phyloP scores from a whole-genome alignment of 208 protist species.

The Wallacemonas rigidus region DNA sequence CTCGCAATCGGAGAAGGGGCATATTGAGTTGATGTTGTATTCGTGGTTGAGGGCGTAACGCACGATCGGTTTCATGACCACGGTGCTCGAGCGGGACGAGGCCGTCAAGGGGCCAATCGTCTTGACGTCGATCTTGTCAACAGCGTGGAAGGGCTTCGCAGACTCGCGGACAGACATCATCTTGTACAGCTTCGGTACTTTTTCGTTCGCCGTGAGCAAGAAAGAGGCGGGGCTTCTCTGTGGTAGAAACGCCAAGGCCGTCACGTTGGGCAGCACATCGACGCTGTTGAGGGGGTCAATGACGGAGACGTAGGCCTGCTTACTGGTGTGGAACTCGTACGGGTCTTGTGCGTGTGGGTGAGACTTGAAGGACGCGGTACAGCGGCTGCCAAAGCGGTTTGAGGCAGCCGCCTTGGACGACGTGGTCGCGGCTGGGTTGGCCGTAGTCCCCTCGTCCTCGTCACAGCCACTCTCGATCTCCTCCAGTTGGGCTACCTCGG shows the following conservation, averaged over 20 bases:
- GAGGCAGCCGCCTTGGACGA: neutral
- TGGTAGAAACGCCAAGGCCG: constrained; percentile 76
- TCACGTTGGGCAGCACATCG: constrained; percentile 76
- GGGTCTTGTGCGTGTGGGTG: constrained; percentile 34
- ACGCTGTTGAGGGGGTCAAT: constrained; percentile 89
- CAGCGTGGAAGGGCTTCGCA: constrained; percentile 57
- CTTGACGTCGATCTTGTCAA: constrained; percentile 64
- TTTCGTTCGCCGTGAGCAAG: constrained; percentile 85
- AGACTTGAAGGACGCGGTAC: constrained; percentile 4
- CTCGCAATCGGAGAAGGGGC: constrained; percentile 59
- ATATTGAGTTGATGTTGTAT: constrained; percentile 87
- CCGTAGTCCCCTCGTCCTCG: neutral
- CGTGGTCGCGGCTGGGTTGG: neutral
- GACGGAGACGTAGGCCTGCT: constrained; percentile 79
- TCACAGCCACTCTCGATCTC: constrained; percentile 22
- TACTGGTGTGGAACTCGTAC: constrained; percentile 64
- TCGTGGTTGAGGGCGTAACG: constrained; percentile 84
- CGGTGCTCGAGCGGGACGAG: constrained; percentile 38
- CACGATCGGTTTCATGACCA: constrained; percentile 68
- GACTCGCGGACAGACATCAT: constrained; percentile 67
- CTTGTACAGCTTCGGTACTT: constrained; percentile 88
- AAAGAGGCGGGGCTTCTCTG: constrained; percentile 56
- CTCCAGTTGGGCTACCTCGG: constrained; percentile 27
- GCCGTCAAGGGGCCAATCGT: constrained; percentile 51
- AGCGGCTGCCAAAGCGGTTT: neutral